Evolutionary conservation across 192 early-diverging fungal species (phyloP).

Genomic region (Coemansia sp.): DNA sequence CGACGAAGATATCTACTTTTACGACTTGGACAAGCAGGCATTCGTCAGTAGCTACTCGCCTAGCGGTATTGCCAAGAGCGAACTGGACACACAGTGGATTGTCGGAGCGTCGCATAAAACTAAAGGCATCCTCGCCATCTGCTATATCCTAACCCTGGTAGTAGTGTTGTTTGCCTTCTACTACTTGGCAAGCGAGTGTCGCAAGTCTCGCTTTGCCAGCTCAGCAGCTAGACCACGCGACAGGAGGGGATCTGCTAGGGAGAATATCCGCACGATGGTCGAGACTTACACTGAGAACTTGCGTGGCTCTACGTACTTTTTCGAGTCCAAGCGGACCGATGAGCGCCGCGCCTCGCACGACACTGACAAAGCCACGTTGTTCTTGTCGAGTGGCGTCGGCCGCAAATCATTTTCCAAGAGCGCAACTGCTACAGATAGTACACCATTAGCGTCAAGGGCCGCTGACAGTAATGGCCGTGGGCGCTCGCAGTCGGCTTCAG

Average conservation of each 20-base stretch:
- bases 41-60: constrained; percentile 46
- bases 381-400: not conserved
- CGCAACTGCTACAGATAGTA: not conserved
- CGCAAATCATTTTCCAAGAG: constrained; percentile 7
- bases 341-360: constrained; percentile 24
- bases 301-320: constrained; percentile 20
- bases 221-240: not conserved
- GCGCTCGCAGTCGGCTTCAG: constrained; percentile 15
- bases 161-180: constrained; percentile 29
- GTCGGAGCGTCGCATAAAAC: constrained; percentile 16
- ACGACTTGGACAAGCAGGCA: constrained; percentile 26
- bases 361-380: constrained; percentile 15
- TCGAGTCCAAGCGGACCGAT: constrained; percentile 15
- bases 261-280: constrained; percentile 15
- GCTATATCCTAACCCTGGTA: constrained; percentile 24
- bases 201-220: constrained; percentile 1
- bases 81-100: constrained; percentile 44
- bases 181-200: constrained; percentile 22
- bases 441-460: not conserved
- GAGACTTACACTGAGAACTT: constrained; percentile 25
- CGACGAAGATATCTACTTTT: constrained; percentile 46
- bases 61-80: constrained; percentile 15
- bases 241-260: not conserved
- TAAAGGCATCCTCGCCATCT: constrained; percentile 19
- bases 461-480: constrained; percentile 5